These are phyloP conservation scores for Lachnellula cervina DNA, from an alignment of 2,329 filamentous ascomycete genomes.

Conservation along the genomic window DNA sequence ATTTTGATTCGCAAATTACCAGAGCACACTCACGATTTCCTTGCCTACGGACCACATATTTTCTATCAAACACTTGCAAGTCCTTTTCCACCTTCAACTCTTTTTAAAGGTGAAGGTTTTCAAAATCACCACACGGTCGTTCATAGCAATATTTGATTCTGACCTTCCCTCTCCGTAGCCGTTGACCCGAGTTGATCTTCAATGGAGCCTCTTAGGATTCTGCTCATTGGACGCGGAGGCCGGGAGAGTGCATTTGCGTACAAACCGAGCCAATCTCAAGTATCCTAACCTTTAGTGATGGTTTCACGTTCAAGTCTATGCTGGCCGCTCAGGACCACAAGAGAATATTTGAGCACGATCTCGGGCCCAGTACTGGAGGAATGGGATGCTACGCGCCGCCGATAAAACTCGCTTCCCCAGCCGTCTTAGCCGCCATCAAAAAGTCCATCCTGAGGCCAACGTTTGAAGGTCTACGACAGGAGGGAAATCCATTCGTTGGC, in stretches of 20 bases:
- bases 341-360: conserved; percentile 83
- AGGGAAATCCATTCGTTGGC: conserved; percentile 68
- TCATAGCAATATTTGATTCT: too few relatives aligned
- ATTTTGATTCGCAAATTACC: too few relatives aligned
- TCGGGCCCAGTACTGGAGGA: conserved; percentile 89
- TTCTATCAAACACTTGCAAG: too few relatives aligned
- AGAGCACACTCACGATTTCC: too few relatives aligned
- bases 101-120: too few relatives aligned
- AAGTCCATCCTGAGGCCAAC: conserved; percentile 79
- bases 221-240: conserved; percentile 89
- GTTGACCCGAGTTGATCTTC: neutral
- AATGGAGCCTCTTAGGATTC: conserved; percentile 47
- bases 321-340: conserved; percentile 97
- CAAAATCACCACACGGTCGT: too few relatives aligned
- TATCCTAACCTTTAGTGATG: conserved; percentile 87
- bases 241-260: conserved; percentile 92
- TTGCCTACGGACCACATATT: too few relatives aligned
- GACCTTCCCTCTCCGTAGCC: too few relatives aligned
- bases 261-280: conserved; percentile 87
- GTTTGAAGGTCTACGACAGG: conserved; percentile 78
- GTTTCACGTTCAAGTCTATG: conserved; percentile 74
- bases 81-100: too few relatives aligned
- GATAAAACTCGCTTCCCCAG: conserved; percentile 69
- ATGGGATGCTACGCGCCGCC: conserved; percentile 98
- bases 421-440: conserved; percentile 76